Evolutionary conservation across 805 yeast species (phyloP).

Genomic region (Candida hispaniensis): DNA sequence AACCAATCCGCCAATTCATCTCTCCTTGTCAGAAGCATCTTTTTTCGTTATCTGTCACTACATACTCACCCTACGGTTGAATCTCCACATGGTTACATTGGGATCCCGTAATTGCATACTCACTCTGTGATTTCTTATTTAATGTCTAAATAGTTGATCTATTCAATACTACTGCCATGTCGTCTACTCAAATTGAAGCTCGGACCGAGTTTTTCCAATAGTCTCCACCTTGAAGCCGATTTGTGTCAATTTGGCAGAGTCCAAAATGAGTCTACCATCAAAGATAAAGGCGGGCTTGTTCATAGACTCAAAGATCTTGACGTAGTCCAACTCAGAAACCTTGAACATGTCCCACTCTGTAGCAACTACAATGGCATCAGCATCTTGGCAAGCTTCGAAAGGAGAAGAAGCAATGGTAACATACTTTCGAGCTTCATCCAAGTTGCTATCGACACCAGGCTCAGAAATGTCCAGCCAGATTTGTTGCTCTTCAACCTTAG

Average conservation of each 20-base stretch:
- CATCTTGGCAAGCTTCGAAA: constrained; percentile 24
- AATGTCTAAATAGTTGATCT: too few species aligned
- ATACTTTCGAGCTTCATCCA: constrained; percentile 21
- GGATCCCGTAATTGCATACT: too few species aligned
- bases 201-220: constrained; percentile 20
- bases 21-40: too few species aligned
- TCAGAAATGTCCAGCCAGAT: constrained; percentile 18
- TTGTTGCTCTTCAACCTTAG: constrained; percentile 26
- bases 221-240: constrained; percentile 26
- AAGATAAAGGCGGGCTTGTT: constrained; percentile 27
- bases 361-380: constrained; percentile 26
- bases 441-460: constrained; percentile 13
- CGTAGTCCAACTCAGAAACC: constrained; percentile 24
- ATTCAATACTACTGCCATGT: too few species aligned
- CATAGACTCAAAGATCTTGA: constrained; percentile 23
- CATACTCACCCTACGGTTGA: too few species aligned
- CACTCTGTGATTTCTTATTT: too few species aligned
- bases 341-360: constrained; percentile 28
- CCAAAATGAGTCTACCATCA: constrained; percentile 24
- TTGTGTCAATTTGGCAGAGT: constrained; percentile 22
- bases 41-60: too few species aligned
- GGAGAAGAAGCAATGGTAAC: constrained; percentile 20
- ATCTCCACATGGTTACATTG: too few species aligned
- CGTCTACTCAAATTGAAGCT: constrained; percentile 12
- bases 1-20: too few species aligned